Evolutionary conservation across 2,329 filamentous ascomycete genomes (phyloP).

Genomic region (Aciculosporium take): DNA sequence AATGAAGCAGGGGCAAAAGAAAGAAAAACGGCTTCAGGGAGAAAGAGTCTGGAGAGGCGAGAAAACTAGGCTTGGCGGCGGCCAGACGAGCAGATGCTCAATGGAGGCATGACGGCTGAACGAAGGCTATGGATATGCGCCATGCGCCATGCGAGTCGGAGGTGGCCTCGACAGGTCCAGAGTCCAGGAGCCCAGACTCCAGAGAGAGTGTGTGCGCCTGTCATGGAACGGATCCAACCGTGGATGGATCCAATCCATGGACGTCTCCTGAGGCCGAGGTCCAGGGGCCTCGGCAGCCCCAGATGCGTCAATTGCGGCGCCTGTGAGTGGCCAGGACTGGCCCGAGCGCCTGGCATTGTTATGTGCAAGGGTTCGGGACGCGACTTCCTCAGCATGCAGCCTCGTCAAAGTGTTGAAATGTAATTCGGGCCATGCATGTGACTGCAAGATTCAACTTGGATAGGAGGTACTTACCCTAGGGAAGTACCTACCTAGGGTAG

Average conservation of each 20-base stretch:
- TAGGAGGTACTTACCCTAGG: too few relatives aligned
- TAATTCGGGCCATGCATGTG: too few relatives aligned
- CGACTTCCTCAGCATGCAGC: too few relatives aligned
- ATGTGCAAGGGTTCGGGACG: too few relatives aligned
- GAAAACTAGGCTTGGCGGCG: background rate
- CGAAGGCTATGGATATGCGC: background rate
- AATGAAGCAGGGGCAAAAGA: conserved; percentile 1
- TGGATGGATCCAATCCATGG: too few relatives aligned
- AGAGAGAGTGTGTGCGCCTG: too few relatives aligned
- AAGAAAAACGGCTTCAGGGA: background rate
- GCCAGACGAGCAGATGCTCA: conserved; percentile 4
- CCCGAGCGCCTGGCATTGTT: background rate
- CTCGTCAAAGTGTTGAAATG: too few relatives aligned
- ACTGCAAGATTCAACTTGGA: too few relatives aligned
- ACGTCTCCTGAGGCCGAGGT: conserved; percentile 8
- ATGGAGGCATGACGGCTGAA: conserved; percentile 7
- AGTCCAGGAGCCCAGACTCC: too few relatives aligned
- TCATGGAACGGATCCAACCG: too few relatives aligned
- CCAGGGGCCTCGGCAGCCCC: conserved; percentile 10
- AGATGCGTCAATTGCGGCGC: conserved; percentile 4
- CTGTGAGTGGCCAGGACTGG: background rate
- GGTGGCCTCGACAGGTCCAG: background rate
- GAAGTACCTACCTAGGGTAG: too few relatives aligned
- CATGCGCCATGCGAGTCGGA: background rate
- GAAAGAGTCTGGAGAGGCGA: background rate